Base-by-base conservation (phyloP, 2,329 filamentous ascomycete species). In the Hypoxylon sp. region DNA sequence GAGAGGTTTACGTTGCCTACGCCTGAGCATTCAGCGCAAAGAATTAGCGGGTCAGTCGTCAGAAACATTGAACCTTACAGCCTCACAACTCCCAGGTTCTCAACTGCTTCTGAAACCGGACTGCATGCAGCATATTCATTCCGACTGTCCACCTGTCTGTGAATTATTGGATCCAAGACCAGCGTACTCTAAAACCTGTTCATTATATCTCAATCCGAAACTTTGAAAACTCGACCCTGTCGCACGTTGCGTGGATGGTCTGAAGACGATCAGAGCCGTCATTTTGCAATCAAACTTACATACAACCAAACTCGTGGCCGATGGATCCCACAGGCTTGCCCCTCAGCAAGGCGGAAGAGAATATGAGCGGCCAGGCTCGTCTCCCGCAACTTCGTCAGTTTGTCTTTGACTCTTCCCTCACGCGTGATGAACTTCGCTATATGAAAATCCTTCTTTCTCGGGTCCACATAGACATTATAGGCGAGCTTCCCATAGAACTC, bases 401-500 rank as follows among this genome's bases (percentile, higher is more conserved):
- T 40, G 13, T 75, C 56, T 60, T 37, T 3, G 51, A 30, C 11
- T 20, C 35, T 30, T 58, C 59, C 5, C 53, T 72, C 51, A 62
- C 70, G 3, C 48, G 13, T 3, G 66, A 66, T 30, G 74, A 76
- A 58, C 22, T 40, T 6, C 70, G 73, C 27, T 76, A 74, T 50
- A 30, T 76, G 10, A 73, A 64, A 33, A 35, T 69, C 13, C 60
- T 77, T 40, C 63, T 75, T 31, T 64, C 66, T 6, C 7, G 8
- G 10, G 1, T 58, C 49, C 54, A 37, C 2, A 55, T 63, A 22
- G 70, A 77, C 46, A 37, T 72, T 17, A 66, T 76, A 53, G 27
- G 44, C 44, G 71, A 73, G 20, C 60, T 76, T 53, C 74, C 75
- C 35, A 40, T 75, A 6, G 75, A 77, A 56, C 25, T 77, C 30